Conservation (phyloP, 2,329 filamentous ascomycete genomes). For the Fusarium dimerum region DNA sequence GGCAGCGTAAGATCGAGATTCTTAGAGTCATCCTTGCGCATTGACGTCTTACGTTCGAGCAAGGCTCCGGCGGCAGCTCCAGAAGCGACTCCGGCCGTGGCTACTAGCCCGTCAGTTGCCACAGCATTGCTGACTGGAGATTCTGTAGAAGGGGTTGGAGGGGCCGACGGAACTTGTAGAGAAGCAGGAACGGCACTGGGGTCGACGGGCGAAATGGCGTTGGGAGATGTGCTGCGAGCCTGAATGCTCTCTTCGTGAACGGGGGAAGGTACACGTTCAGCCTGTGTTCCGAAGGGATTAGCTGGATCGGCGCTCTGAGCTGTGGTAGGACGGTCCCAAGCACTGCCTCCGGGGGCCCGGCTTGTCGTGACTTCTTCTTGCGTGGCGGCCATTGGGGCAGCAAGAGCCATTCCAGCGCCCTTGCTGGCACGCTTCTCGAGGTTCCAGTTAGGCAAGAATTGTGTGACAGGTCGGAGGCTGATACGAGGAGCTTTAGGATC, state of each 20-base stretch:
- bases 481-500: constrained; percentile 70
- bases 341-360: constrained; percentile 36
- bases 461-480: constrained; percentile 80
- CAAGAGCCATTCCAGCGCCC: constrained; percentile 43
- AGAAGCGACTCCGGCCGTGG: constrained; percentile 21
- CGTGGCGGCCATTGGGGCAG: constrained; percentile 30
- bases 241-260: constrained; percentile 36
- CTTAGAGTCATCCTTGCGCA: constrained; percentile 53
- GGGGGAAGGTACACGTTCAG: constrained; percentile 50
- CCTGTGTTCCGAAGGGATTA: constrained; percentile 72
- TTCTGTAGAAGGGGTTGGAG: neutral
- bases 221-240: constrained; percentile 29
- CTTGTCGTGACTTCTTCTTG: constrained; percentile 19
- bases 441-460: constrained; percentile 70
- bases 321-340: constrained; percentile 52
- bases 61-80: constrained; percentile 40
- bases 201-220: constrained; percentile 31
- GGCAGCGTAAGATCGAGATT: constrained; percentile 56
- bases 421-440: constrained; percentile 53
- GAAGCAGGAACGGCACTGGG: constrained; percentile 11
- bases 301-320: constrained; percentile 51
- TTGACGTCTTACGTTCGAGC: constrained; percentile 56
- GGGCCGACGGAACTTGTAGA: constrained; percentile 10
- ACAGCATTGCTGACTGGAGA: constrained; percentile 36
- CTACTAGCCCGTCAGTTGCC: constrained; percentile 41